These are phyloP conservation scores for Centaurea solstitialis DNA, from an alignment of 129 eudicot genomes.

Conservation along the genomic window DNA sequence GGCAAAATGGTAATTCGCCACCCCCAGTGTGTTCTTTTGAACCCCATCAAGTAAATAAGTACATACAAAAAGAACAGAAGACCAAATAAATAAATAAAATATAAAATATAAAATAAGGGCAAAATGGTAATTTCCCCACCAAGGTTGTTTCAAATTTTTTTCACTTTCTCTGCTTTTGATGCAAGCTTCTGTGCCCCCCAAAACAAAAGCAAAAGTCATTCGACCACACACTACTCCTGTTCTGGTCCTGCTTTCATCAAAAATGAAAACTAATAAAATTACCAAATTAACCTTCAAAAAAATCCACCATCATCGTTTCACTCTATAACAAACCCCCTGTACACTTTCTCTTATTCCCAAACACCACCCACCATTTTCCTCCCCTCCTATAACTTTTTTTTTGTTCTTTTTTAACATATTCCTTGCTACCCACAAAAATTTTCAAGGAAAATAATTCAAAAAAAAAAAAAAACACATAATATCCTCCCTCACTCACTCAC, in stretches of 20 bases:
- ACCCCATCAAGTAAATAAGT: no score
- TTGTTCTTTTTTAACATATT: slow-evolving; percentile 35
- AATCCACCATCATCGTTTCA: slow-evolving; percentile 43
- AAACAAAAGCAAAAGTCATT: slow-evolving; percentile 61
- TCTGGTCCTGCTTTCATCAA: slow-evolving; percentile 31
- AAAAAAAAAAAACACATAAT: slow-evolving; percentile 6
- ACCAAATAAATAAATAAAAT: no score
- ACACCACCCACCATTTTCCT: slow-evolving; percentile 8
- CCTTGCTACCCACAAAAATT: slow-evolving; percentile 47
- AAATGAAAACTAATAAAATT: slow-evolving; percentile 7
- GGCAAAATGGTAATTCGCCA: slow-evolving; percentile 26
- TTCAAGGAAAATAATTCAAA: slow-evolving; percentile 33
- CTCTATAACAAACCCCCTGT: slow-evolving; percentile 56
- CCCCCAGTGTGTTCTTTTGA: not conserved
- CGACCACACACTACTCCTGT: slow-evolving; percentile 40
- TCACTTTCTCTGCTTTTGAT: slow-evolving; percentile 79
- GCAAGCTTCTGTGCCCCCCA: slow-evolving; percentile 44
- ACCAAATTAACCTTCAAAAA: slow-evolving; percentile 33
- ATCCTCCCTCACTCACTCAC: slow-evolving; percentile 35
- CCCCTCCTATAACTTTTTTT: slow-evolving; percentile 19
- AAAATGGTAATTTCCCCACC: slow-evolving; percentile 22
- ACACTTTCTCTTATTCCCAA: slow-evolving; percentile 68
- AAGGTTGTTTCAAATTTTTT: slow-evolving; percentile 23
- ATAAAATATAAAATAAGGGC: slow-evolving; percentile 10
- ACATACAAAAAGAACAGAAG: no score